Base-by-base conservation (phyloP, 2,329 filamentous ascomycete genomes). In the Alternaria ethzedia region DNA sequence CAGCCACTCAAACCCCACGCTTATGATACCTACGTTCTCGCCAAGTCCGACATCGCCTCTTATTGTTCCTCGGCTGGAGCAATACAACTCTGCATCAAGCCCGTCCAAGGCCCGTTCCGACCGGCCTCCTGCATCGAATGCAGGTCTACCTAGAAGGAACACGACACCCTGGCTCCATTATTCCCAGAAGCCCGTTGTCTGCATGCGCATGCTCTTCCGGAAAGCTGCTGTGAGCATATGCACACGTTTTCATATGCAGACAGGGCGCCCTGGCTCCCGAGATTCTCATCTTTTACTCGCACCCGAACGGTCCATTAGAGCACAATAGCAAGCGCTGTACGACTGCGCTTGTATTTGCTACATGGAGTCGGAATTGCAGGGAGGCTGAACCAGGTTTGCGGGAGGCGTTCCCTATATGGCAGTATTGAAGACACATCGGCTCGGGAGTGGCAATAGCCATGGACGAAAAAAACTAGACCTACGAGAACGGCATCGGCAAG, bases 251-350 rank as follows among this genome's bases (percentile, higher is more conserved):
- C 47, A 23, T 54, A 41, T 52, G 25, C 32, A 60, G 25, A 55
- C 60, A 57, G 49, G 60, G 54, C 49, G 55, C 57, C 62, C 51
- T 49, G 58, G 54, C 58, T 59, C 58, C 59, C 28, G 56, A 63
- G 23, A 52, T 65, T 32, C 54, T 32, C 44, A 20, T 57, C 45
- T 44, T 17, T 60, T 55, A 13, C 43, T 17, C 10, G 30, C 41
- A 51, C 52, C 52, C 52, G 30, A 63, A 36, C 23, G 11, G 17
- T 44, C 43, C 41, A 56, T 41, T 30, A 45, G 55, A 15, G 52
- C n/a, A 30, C 23, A 25, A 59, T 56, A 43, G 41, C 55, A 60
- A 56, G 49, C 21, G 47, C 32, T 55, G 63, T 66, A 41, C 36
- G 43, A 61, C 57, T 25, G 43, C 49, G 32, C 43, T 25, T 49